Base-by-base conservation (phyloP, 2,329 filamentous ascomycete genomes). In the Eutypa lata region DNA sequence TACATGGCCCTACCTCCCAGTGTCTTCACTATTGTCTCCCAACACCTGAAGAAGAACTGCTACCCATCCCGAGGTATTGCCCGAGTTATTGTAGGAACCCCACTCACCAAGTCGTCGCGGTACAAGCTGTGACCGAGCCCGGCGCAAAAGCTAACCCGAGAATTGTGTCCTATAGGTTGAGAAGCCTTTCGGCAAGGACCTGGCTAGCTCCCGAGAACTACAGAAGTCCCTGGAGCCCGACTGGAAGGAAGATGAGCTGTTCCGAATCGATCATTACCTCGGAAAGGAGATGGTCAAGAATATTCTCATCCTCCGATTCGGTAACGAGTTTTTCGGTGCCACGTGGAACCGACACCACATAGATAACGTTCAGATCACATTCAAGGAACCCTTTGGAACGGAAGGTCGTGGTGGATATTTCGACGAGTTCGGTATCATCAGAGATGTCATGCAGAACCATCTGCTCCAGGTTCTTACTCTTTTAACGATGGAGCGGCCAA, bases 231-330 rank as follows among this genome's bases (percentile, higher is more conserved):
- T 99, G 58, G 90, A 93, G 70, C 94, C 94, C 43, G 91, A 99
- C 77, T 99, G 94, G 95, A 94, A 90, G 69, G 95, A 99, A 76
- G 93, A 97, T 50, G 94, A 99, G 77, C 87, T 99, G 62, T 99
- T 95, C 86, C 91, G 94, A 69, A 99, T 99, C 68, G 94, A 99
- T 73, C 94, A 99, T 78, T 99, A 99, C 75, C 85, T 99, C 47
- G 95, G 95, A 67, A 99, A 99, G 82, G 94, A 99, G 77, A 99
- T 99, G 94, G 94, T 99, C 67, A 99, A 99, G 86, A 99, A 99
- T 77, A 95, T 99, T 63, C 82, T 99, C 61, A 97, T 99, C 64
- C 84, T 99, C 62, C 86, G 95, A 70, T 99, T 99, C 71, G 95
- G 94, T 65, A 99, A 99, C 79, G 92, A 96, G 63, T 99, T 99